Conservation (phyloP, 768 basidiomycete species). For the Collybia nuda region DNA sequence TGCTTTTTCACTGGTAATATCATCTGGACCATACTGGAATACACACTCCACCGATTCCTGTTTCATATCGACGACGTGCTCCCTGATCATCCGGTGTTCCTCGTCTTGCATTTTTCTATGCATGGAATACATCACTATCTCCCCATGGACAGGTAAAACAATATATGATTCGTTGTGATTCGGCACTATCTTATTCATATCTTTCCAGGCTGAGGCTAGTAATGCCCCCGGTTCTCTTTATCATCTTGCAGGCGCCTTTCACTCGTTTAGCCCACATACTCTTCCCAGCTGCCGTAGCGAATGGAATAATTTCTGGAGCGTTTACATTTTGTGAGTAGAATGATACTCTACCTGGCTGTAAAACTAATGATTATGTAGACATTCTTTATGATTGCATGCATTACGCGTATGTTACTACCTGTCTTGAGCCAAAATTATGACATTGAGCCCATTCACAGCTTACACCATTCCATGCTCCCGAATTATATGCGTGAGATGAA, state of each 20-base stretch:
- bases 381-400: slow-evolving; percentile 89
- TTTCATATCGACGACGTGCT: slow-evolving; percentile 92
- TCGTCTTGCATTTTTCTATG: slow-evolving; percentile 87
- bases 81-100: slow-evolving; percentile 78
- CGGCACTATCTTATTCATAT: background rate
- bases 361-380: slow-evolving; percentile 40
- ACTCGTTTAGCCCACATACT: slow-evolving; percentile 79
- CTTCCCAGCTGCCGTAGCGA: slow-evolving; percentile 84
- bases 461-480: slow-evolving; percentile 87
- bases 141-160: slow-evolving; percentile 87
- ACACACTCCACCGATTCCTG: slow-evolving; percentile 90
- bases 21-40: slow-evolving; percentile 94
- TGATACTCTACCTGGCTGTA: background rate
- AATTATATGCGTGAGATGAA: slow-evolving; percentile 91
- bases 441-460: slow-evolving; percentile 28
- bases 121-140: slow-evolving; percentile 98
- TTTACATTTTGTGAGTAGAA: slow-evolving; percentile 68
- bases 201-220: slow-evolving; percentile 77
- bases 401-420: slow-evolving; percentile 65
- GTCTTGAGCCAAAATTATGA: no score
- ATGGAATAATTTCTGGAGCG: slow-evolving; percentile 87
- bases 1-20: slow-evolving; percentile 87
- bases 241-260: slow-evolving; percentile 77
- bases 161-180: slow-evolving; percentile 17
- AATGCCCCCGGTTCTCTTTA: slow-evolving; percentile 92